Base-by-base conservation (phyloP, 1,139 yeast genomes). In the Yueomyces sp. region DNA sequence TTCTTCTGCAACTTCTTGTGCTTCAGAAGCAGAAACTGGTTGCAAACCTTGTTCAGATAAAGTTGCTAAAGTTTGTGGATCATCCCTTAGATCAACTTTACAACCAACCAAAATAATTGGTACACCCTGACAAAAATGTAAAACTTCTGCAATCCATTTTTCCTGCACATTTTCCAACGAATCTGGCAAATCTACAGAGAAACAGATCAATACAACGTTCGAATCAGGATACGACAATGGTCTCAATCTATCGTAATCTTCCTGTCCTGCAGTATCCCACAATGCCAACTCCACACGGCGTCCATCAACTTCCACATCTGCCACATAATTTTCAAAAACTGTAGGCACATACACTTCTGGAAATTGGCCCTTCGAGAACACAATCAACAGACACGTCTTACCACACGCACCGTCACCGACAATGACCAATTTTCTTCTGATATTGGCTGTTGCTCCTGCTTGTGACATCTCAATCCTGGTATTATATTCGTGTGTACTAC, bases 181-280 rank as follows among this genome's bases (percentile, higher is more conserved):
- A 66, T 86, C 95, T 50, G 96, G 96, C 37, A 89, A 75, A 64
- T 85, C 95, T 52, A 87, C 77, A 28, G 95, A 80, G 72, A 86
- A 87, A 73, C 96, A 86, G 57, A 87, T 85, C 64, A 87, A 74
- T 52, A 87, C 84, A 50, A 87, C 95, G 62, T 87, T 84, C 42
- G 96, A 82, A 64, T 86, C 95, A 48, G 96, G 95, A 68, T 87
- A 87, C 30, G 94, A 81, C 56, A 87, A 73, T 32, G 96, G 96
- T 70, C 96, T 81, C 62, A 87, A 74, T 69, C 96, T 81, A 66
- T 86, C 95, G 66, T 86, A 87, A 69, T 87, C 96, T 72, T 87
- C 96, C 74, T 87, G 96, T 50, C 96, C 96, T 45, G 96, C 96
- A 55, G 96, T 87, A 84, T 87, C 96, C 96, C 96, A 87, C 52